A percentile compares a stretch with the other conserved stretches of the same genome.
Evolutionary conservation across 768 basidiomycete genomes (phyloP).

Genomic region (Cystobasidium ongulense): DNA sequence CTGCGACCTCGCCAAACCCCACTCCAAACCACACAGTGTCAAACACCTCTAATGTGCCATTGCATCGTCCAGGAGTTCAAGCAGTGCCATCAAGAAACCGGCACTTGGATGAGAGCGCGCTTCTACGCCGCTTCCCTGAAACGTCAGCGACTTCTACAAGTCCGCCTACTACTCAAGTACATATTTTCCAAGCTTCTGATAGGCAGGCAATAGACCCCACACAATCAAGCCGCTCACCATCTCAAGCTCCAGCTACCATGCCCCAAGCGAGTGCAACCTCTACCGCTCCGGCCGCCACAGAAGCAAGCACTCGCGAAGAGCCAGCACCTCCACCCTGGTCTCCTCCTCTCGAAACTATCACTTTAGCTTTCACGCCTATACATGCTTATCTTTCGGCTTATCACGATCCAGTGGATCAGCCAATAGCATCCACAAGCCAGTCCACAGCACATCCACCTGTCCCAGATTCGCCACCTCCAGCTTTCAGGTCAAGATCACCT

Average conservation of each 20-base stretch:
- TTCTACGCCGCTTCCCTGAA: not conserved
- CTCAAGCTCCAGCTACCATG: not conserved
- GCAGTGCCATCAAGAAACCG: not conserved
- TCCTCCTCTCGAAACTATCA: slow-evolving; percentile 20
- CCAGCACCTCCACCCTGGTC: slow-evolving; percentile 15
- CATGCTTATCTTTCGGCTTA: slow-evolving; percentile 25
- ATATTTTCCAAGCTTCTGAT: not conserved
- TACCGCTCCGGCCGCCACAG: too few relatives aligned
- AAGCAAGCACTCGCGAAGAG: not conserved
- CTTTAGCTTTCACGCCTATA: slow-evolving; percentile 19
- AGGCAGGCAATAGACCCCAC: not conserved
- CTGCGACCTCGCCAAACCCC: not conserved
- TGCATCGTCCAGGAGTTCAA: not conserved
- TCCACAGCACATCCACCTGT: not conserved
- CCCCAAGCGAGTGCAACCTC: not conserved
- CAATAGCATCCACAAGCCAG: not conserved
- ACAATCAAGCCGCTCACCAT: not conserved
- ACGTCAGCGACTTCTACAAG: not conserved
- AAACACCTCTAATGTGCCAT: not conserved
- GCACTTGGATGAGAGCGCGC: not conserved
- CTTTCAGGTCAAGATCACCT: slow-evolving; percentile 15
- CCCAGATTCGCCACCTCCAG: slow-evolving; percentile 27
- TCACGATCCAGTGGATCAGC: slow-evolving; percentile 6
- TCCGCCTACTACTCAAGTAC: not conserved
- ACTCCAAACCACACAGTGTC: not conserved